Conservation (phyloP, 495 filamentous ascomycete species). For the Penicillium longicatenatum region DNA sequence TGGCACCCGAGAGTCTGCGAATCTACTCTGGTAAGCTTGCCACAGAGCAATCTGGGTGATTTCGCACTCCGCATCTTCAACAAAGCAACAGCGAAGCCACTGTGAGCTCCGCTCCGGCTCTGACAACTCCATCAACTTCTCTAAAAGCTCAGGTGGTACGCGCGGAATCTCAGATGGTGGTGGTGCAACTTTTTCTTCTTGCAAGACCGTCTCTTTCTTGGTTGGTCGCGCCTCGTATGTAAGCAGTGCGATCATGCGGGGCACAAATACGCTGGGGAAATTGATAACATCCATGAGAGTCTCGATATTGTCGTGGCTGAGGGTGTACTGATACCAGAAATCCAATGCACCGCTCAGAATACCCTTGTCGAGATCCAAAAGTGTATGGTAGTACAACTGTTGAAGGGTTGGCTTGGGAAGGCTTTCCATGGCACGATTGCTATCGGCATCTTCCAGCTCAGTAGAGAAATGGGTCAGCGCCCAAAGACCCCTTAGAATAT, state of each 20-base stretch:
- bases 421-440: slow-evolving; percentile 67
- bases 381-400: slow-evolving; percentile 73
- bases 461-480: slow-evolving; percentile 87
- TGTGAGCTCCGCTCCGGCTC: slow-evolving; percentile 87
- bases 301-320: slow-evolving; percentile 81
- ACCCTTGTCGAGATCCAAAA: slow-evolving; percentile 86
- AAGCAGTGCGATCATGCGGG: slow-evolving; percentile 75
- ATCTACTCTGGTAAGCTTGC: slow-evolving; percentile 92
- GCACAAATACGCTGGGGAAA: slow-evolving; percentile 64
- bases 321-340: slow-evolving; percentile 94
- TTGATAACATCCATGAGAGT: slow-evolving; percentile 61
- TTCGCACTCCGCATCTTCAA: slow-evolving; percentile 78
- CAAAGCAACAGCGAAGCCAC: slow-evolving; percentile 71
- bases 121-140: slow-evolving; percentile 68
- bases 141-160: slow-evolving; percentile 74
- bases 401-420: slow-evolving; percentile 67
- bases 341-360: slow-evolving; percentile 83
- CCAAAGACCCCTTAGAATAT: slow-evolving; percentile 80
- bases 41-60: slow-evolving; percentile 97
- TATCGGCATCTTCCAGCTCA: slow-evolving; percentile 67
- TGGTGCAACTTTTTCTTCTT: slow-evolving; percentile 49
- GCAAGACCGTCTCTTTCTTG: slow-evolving; percentile 44
- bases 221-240: slow-evolving; percentile 59
- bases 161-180: slow-evolving; percentile 66
- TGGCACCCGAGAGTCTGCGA: slow-evolving; percentile 53